Evolutionary conservation across 176 grass and related monocot species (phyloP).

Genomic region (Oryza glumipatula): DNA sequence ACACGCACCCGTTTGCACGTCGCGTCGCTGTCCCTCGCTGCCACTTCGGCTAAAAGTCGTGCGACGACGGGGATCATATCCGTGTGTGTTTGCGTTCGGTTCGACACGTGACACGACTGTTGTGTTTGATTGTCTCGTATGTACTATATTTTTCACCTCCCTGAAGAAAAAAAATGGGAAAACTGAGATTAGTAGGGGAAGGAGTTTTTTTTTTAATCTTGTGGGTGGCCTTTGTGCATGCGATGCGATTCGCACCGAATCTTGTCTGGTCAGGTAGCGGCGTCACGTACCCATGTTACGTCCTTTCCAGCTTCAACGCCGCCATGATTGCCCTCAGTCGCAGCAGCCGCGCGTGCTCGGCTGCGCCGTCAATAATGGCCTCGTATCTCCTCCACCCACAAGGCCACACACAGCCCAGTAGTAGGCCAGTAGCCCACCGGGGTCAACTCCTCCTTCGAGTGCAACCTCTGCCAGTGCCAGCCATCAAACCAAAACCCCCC

Average conservation of each 20-base stretch:
- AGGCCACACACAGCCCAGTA: not conserved
- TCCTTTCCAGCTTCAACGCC: not conserved
- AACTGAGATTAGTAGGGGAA: not conserved
- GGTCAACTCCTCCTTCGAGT: slow-evolving; percentile 30
- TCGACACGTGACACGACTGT: not conserved
- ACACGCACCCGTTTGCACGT: not conserved
- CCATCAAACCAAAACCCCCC: not conserved
- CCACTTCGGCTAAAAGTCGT: not conserved
- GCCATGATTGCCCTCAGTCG: not conserved
- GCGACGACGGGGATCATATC: not conserved
- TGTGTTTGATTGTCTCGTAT: no score
- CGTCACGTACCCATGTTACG: not conserved
- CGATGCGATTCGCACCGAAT: not conserved
- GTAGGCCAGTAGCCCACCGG: not conserved
- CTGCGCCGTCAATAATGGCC: slow-evolving; percentile 17
- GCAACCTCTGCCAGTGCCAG: no score
- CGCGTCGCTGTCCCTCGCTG: slow-evolving; percentile 1
- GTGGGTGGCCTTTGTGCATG: not conserved
- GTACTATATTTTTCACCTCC: not conserved
- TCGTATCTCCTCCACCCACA: not conserved
- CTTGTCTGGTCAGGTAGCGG: not conserved
- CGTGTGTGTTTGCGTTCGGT: no score
- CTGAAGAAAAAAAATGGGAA: not conserved
- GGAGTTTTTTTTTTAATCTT: no score
- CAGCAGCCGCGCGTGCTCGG: not conserved